A percentile compares a stretch with the other conserved stretches of the same genome.
phyloP scores from a whole-genome alignment of 2,329 filamentous ascomycete genomes.

The Nemania sp. region DNA sequence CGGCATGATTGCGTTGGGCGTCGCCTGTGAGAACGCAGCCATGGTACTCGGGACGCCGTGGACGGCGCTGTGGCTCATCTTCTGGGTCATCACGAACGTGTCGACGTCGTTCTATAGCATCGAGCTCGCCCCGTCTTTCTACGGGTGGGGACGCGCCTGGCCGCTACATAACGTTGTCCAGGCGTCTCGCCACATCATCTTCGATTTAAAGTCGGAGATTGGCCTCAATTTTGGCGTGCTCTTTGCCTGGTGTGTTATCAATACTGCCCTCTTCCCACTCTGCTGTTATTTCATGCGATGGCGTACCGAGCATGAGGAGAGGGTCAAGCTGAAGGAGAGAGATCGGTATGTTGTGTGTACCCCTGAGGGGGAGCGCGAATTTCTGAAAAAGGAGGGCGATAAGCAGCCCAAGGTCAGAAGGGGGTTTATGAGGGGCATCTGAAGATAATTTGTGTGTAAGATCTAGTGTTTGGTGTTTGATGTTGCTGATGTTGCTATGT shows the following conservation, averaged over 20 bases:
- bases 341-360: conserved; percentile 48
- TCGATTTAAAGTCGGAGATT: conserved; percentile 68
- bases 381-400: conserved; percentile 46
- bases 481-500: conserved; percentile 5
- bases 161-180: conserved; percentile 73
- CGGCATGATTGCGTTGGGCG: conserved; percentile 71
- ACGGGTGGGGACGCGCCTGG: conserved; percentile 72
- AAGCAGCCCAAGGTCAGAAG: conserved; percentile 49
- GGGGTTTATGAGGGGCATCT: conserved; percentile 50
- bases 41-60: conserved; percentile 72
- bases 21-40: conserved; percentile 73
- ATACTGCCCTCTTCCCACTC: conserved; percentile 65
- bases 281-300: conserved; percentile 58
- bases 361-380: conserved; percentile 45
- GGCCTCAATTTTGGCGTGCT: conserved; percentile 71
- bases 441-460: too few relatives aligned
- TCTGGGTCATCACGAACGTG: conserved; percentile 76
- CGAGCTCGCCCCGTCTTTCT: conserved; percentile 69
- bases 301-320: conserved; percentile 52
- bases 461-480: too few relatives aligned
- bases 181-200: conserved; percentile 69
- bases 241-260: conserved; percentile 67
- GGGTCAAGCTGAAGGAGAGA: conserved; percentile 43
- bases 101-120: conserved; percentile 69
- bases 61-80: conserved; percentile 72